Evolutionary conservation across 1,284 basidiomycete genomes (phyloP), one percentile per base, ranked within the genome.

Genomic region (Austroboletus niveus): DNA sequence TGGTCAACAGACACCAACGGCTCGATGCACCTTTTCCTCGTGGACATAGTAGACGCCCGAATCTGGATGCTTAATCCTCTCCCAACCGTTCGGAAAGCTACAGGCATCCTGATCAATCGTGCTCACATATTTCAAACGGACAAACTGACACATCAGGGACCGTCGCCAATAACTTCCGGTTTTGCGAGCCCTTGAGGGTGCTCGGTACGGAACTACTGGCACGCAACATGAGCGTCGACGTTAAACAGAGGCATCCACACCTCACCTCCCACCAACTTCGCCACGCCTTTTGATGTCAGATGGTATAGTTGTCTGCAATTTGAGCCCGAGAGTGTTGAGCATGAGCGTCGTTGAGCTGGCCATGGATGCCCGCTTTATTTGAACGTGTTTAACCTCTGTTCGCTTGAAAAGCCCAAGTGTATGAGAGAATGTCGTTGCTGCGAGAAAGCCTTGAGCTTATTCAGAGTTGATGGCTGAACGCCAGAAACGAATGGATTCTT

Each of bases 1-100:
- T 17, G 9, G 4, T 4, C 15, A 29, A n/a, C 14, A 36, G 36
- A 20, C 30, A 8, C 6, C 22, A 34, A 17, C 12, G 24, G 3
- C 6, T 15, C 1, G 12, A 48, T 58, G 15, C n/a, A 66, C 64
- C 58, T 52, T 63, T 5, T 60, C 63, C 39, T 51, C 27, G 8
- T 69, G 48, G 32, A 62, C 55, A 41, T 60, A 70, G 29, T 66
- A 69, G 8, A 54, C 45, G 12, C 68, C 65, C n/a, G 42, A 49
- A 5, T 69, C 65, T 15, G 65, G 68, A 47, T 66, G 68, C 8
- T 51, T 53, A 34, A 69, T 31, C 47, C 36, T 62, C 20, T 22
- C 41, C 64, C 68, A 66, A n/a, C 57, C 66, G 11, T 24, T 12
- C 1, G 63, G 55, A 40, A 54, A 52, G 14, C 60, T 58, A 9